phyloP scores from a whole-genome alignment of 2,329 filamentous ascomycete species.

The Alternaria angustiovoidea region DNA sequence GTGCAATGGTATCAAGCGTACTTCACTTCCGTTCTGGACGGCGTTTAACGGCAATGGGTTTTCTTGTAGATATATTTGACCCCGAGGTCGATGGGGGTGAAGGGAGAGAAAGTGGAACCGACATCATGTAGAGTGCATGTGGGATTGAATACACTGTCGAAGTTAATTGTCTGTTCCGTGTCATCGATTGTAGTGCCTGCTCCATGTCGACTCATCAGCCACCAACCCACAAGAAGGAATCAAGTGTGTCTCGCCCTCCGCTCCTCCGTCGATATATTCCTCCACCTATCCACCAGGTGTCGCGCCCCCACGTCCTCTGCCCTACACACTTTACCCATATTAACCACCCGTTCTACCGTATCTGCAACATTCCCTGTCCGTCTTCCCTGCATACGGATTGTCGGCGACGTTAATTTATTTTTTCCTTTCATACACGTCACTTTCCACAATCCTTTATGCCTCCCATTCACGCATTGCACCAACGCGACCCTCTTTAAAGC shows the following conservation, averaged over 20 bases:
- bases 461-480: background rate
- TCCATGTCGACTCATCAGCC: background rate
- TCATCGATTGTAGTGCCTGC: background rate
- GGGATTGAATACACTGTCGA: slow-evolving; percentile 8
- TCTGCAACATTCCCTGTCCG: background rate
- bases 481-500: background rate
- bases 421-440: background rate
- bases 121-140: slow-evolving; percentile 3
- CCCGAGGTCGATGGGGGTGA: slow-evolving; percentile 1
- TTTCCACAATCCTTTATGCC: background rate
- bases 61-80: slow-evolving; percentile 17
- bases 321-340: background rate
- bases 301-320: background rate
- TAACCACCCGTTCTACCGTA: background rate
- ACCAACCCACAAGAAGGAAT: background rate
- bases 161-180: background rate
- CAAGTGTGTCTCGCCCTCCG: background rate
- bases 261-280: background rate
- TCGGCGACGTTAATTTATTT: background rate
- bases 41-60: slow-evolving; percentile 11
- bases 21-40: slow-evolving; percentile 2
- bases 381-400: background rate
- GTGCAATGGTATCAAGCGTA: slow-evolving; percentile 8
- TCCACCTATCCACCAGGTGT: background rate
- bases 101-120: background rate